Conservation (phyloP, 805 yeast species). For the Candida wancherniae region DNA sequence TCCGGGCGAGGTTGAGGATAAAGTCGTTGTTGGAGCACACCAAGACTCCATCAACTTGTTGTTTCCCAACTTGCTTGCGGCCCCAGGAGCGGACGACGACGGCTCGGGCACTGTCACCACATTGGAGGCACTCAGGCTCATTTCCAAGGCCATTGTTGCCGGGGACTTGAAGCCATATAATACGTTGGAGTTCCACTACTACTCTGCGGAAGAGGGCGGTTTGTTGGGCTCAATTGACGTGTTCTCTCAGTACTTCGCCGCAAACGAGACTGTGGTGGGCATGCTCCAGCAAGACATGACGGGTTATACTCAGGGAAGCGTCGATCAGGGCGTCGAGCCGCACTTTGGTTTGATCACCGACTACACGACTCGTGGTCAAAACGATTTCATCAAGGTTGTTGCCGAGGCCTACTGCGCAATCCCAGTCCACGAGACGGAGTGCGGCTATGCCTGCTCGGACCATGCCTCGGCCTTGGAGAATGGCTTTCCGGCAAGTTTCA, state of each 20-base stretch:
- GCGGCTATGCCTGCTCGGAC: slow-evolving; percentile 94
- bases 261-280: slow-evolving; percentile 56
- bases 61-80: slow-evolving; percentile 60
- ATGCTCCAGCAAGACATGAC: slow-evolving; percentile 97
- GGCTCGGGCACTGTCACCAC: slow-evolving; percentile 83
- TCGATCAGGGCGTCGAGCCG: slow-evolving; percentile 48
- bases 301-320: slow-evolving; percentile 58
- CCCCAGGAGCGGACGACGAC: slow-evolving; percentile 96
- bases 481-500: slow-evolving; percentile 83
- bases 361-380: slow-evolving; percentile 52
- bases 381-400: slow-evolving; percentile 56
- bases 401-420: slow-evolving; percentile 61
- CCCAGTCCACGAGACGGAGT: slow-evolving; percentile 66
- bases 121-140: slow-evolving; percentile 67
- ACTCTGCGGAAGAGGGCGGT: slow-evolving; percentile 94
- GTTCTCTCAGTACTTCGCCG: slow-evolving; percentile 48
- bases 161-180: slow-evolving; percentile 53
- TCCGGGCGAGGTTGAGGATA: slow-evolving; percentile 43
- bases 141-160: slow-evolving; percentile 34
- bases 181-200: slow-evolving; percentile 88
- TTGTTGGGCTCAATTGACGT: slow-evolving; percentile 80
- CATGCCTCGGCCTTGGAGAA: slow-evolving; percentile 79
- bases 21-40: slow-evolving; percentile 83
- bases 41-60: slow-evolving; percentile 77
- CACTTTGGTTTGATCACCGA: slow-evolving; percentile 80